A percentile compares a stretch with the other conserved stretches of the same genome.
phyloP scores from a whole-genome alignment of 78 protist species.

The Abeoforma whisleri region DNA sequence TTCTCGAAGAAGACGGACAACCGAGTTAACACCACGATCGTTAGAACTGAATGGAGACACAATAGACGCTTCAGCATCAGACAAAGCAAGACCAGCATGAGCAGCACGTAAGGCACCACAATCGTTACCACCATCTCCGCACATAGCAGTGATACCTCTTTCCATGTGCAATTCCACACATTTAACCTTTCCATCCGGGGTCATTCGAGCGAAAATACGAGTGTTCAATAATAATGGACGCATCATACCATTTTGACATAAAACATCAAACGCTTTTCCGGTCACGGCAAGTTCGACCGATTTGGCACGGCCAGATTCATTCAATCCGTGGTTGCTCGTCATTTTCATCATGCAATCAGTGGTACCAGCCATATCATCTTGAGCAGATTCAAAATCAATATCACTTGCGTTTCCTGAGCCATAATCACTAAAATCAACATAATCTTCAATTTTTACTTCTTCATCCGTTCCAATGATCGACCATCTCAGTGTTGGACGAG shows the following conservation, averaged over 20 bases:
- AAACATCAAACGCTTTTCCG: slow-evolving; percentile 37
- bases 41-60: slow-evolving; percentile 76
- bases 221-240: not conserved
- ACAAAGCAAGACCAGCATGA: slow-evolving; percentile 56
- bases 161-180: not conserved
- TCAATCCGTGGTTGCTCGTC: not conserved
- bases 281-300: slow-evolving; percentile 44
- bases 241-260: not conserved
- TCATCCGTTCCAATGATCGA: not conserved
- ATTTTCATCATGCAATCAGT: slow-evolving; percentile 5
- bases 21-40: not conserved
- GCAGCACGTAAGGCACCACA: slow-evolving; percentile 67
- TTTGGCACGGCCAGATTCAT: not conserved
- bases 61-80: slow-evolving; percentile 67
- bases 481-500: not conserved
- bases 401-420: not conserved
- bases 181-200: not conserved
- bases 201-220: slow-evolving; percentile 36
- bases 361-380: not conserved
- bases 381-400: not conserved
- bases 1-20: not conserved
- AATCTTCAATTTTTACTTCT: not conserved
- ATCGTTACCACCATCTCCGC: slow-evolving; percentile 80
- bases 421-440: not conserved
- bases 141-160: slow-evolving; percentile 30